Percentiles rank a stretch among this genome's conserved stretches.
phyloP scores from a whole-genome alignment of 306 rosid species.

The Cajanus cajan region DNA sequence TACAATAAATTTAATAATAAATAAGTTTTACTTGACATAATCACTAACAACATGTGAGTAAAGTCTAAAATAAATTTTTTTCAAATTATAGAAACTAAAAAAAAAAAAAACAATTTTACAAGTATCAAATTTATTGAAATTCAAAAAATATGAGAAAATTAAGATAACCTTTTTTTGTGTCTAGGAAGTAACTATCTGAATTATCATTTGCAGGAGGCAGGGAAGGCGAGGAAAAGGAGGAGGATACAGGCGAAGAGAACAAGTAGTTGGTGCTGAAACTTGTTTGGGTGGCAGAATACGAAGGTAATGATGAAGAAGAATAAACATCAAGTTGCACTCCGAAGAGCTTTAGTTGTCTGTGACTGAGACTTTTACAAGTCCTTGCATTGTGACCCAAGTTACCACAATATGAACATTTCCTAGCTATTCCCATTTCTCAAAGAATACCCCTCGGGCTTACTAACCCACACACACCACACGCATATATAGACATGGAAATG shows the following conservation, averaged over 20 bases:
- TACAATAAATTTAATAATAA: too few species aligned
- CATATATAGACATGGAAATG: conserved; percentile 4
- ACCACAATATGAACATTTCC: conserved; percentile 95
- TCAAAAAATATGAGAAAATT: not conserved
- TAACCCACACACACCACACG: not conserved
- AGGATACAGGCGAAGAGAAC: too few species aligned
- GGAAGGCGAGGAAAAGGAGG: too few species aligned
- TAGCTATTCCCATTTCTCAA: conserved; percentile 59
- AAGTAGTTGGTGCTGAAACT: conserved; percentile 61
- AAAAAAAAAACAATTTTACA: too few species aligned
- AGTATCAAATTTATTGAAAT: too few species aligned
- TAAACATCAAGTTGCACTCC: conserved; percentile 62
- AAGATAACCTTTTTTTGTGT: conserved; percentile 60
- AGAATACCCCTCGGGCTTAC: not conserved
- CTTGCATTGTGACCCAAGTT: conserved; percentile 89
- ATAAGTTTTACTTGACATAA: too few species aligned
- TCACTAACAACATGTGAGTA: too few species aligned
- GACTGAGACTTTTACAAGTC: conserved; percentile 50
- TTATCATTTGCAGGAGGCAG: conserved; percentile 26
- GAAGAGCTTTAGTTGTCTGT: conserved; percentile 52
- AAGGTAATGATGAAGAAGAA: conserved; percentile 11
- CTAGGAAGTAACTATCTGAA: conserved; percentile 40
- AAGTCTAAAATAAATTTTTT: too few species aligned
- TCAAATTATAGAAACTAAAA: too few species aligned
- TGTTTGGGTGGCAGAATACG: conserved; percentile 35